phyloP scores from a whole-genome alignment of 768 basidiomycete species.

The Podaxis rugospora region DNA sequence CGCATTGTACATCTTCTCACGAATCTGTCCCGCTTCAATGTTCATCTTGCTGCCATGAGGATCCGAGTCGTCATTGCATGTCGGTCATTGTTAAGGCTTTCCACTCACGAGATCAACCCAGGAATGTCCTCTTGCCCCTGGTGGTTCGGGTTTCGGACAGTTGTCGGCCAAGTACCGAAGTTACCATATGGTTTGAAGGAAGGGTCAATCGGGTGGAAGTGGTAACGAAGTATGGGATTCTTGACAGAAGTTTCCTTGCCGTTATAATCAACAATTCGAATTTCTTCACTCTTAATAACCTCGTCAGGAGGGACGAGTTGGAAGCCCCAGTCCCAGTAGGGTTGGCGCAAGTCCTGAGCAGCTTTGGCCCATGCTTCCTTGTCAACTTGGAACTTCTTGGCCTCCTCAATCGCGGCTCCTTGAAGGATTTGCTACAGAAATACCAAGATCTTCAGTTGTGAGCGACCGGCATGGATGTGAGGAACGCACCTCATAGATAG shows the following conservation, averaged over 20 bases:
- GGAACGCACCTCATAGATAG: conserved; percentile 40
- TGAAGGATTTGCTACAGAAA: conserved; percentile 42
- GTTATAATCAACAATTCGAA: conserved; percentile 15
- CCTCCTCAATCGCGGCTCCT: conserved; percentile 32
- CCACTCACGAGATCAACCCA: background rate
- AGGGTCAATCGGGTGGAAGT: conserved; percentile 24
- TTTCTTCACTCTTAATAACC: conserved; percentile 21
- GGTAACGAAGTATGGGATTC: conserved; percentile 31
- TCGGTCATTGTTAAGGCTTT: background rate
- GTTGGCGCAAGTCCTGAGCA: conserved; percentile 32
- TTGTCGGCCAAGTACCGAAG: conserved; percentile 27
- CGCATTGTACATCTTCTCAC: conserved; percentile 25
- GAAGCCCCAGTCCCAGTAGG: conserved; percentile 51
- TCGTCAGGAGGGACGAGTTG: conserved; percentile 32
- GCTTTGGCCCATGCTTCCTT: conserved; percentile 24
- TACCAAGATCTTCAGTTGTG: background rate
- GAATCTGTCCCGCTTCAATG: conserved; percentile 15
- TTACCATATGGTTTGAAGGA: conserved; percentile 23
- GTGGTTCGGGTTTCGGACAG: conserved; percentile 26
- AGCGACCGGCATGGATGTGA: background rate
- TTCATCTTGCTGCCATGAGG: conserved; percentile 14
- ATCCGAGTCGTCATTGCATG: background rate
- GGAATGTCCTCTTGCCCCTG: background rate
- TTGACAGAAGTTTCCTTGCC: conserved; percentile 20
- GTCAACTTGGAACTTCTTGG: conserved; percentile 32